A percentile compares a stretch with the other conserved stretches of the same genome.
Conservation (phyloP, 805 yeast genomes). For the Cyberlindnera lachancei region DNA sequence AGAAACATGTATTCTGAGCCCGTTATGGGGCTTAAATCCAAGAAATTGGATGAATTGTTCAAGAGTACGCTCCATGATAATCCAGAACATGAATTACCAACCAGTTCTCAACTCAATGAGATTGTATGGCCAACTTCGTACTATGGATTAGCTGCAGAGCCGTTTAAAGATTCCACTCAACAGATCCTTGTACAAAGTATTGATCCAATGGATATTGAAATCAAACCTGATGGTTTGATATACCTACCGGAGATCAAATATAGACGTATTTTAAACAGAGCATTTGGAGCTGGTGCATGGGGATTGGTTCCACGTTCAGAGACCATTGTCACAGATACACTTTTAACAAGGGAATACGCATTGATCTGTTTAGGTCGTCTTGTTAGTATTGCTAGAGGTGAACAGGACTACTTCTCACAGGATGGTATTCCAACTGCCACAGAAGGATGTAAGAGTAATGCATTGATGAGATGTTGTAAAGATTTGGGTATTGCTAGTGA, state of each 20-base stretch:
- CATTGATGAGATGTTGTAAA: conserved; percentile 95
- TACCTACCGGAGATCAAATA: conserved; percentile 95
- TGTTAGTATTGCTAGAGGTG: conserved; percentile 91
- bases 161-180: conserved; percentile 58
- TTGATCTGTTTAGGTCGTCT: conserved; percentile 80
- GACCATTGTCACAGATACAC: conserved; percentile 63
- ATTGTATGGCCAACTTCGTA: conserved; percentile 82
- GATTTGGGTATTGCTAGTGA: conserved; percentile 96
- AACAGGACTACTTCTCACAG: conserved; percentile 84
- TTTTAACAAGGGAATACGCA: conserved; percentile 86
- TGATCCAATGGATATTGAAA: conserved; percentile 72
- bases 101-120: conserved; percentile 7
- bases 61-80: conserved; percentile 16
- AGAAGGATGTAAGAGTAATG: conserved; percentile 95
- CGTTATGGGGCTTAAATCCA: conserved; percentile 9
- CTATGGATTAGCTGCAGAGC: conserved; percentile 75
- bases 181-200: conserved; percentile 56
- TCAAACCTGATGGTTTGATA: conserved; percentile 90
- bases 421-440: conserved; percentile 90
- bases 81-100: conserved; percentile 10
- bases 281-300: conserved; percentile 99
- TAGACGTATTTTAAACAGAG: conserved; percentile 76
- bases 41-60: conserved; percentile 13
- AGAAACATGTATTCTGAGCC: conserved; percentile 1
- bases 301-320: conserved; percentile 92